Evolutionary conservation across 371 early-diverging fungal genomes (phyloP), one percentile per base, ranked within the genome.

Genomic region (Mucor circinelloides): DNA sequence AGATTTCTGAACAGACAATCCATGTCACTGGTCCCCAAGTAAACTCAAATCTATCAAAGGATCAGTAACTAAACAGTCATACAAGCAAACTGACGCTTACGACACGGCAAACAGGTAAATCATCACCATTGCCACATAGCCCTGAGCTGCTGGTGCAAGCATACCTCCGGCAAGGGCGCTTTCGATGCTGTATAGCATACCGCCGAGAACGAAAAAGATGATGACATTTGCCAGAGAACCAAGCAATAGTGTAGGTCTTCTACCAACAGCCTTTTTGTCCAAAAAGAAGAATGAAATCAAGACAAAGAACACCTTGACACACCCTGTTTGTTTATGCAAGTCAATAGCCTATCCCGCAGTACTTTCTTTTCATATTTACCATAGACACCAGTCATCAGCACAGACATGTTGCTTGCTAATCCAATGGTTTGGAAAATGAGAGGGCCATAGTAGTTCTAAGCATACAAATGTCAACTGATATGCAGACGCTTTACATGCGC

Each of bases 1-100:
- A 91, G 67, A 91, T 91, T 69, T 96, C 96, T 32, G 93, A 84
- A 50, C 93, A 93, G 72, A 92, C 91, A 67, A 92, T 90, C 96
- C 95, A 96, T 23, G 90, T 91, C 52, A 92, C 80, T 19, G 95
- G 96, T 6, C 94, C 95, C 94, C 94, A 94, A 30, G 93, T 87
- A 69, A 78, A 71, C 52, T 84, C 78, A 66, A 83, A 85, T 65
- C 61, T 66, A 42, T 27, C 6, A 34, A 6, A n/a, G 23, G 6
- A 0, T 48, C 3, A 48, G 12, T 23, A 13, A 40, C 17, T 40
- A 13, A 13, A 36, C 17, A 17, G 17, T 40, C 17, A 40, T 40
- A 0, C 3, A 40, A 17, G 40, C 40, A 40, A 40, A 3, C 5
- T 1, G 34, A 5, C 19, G 8, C 65, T 60, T 65, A 69, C 69